Evolutionary conservation across 352 stramenopile species (phyloP).

Genomic region (Pythium utonaiense): DNA sequence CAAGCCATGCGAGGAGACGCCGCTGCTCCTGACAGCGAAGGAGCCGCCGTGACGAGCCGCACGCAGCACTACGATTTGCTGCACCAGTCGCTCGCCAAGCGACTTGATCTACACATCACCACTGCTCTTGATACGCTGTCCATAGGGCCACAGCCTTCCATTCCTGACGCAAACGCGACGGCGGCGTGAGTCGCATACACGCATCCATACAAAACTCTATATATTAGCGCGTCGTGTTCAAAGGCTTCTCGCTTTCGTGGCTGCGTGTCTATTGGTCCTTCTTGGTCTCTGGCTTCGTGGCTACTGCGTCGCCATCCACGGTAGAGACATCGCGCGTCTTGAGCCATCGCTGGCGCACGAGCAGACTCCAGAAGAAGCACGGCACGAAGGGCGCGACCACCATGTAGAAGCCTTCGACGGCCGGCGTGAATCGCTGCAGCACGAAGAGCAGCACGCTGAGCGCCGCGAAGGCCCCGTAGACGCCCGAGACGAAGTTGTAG

Average conservation of each 20-base stretch:
- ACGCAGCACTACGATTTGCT: not conserved
- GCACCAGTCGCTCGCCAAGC: not conserved
- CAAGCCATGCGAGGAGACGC: not conserved
- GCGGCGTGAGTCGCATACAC: not conserved
- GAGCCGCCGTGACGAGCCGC: not conserved
- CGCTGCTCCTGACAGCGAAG: not conserved
- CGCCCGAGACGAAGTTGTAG: constrained; percentile 85
- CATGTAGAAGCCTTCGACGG: constrained; percentile 84
- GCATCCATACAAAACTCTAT: constrained; percentile 17
- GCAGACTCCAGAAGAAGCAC: constrained; percentile 80
- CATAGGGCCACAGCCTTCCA: not conserved
- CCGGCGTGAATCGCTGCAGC: constrained; percentile 56
- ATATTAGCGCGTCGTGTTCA: too few species aligned
- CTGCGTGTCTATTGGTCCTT: constrained; percentile 17
- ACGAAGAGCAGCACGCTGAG: constrained; percentile 56
- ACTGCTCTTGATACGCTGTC: not conserved
- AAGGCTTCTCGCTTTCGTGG: constrained; percentile 1
- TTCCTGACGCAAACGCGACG: not conserved
- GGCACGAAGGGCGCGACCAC: constrained; percentile 77
- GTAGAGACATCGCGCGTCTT: not conserved
- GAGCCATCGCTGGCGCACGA: constrained; percentile 77
- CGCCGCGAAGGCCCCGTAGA: constrained; percentile 68
- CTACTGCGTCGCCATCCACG: too few species aligned
- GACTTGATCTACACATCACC: not conserved
- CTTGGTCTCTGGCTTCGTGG: constrained; percentile 14